Base-by-base conservation (phyloP, 306 rosid genomes). In the Quercus engelmannii region DNA sequence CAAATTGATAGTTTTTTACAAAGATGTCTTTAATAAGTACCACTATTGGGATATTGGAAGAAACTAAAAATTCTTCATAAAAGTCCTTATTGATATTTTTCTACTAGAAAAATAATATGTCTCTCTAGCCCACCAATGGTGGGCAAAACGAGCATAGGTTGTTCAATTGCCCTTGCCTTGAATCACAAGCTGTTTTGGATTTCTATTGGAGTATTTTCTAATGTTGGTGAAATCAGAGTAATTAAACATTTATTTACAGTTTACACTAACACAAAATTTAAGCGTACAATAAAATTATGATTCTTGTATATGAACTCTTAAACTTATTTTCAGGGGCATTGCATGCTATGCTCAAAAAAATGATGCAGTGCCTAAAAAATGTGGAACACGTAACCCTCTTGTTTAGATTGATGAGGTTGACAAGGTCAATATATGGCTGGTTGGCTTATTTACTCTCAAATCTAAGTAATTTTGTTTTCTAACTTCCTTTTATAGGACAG, bases 181-280 rank as follows among this genome's bases (percentile, higher is more conserved):
- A 90, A 96, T 80, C 97, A 98, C 59, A 89, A 96, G 76, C 91
- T 93, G 85, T 96, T 84, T 79, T 86, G 97, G 30, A 91, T 96
- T 82, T 96, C 97, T 49, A 96, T 96, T 28, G 98, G 98, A 86
- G 99, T 98, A 76, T 90, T 96, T 79, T 86, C 93, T 73, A 97
- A 93, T 86, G 99, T 96, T 18, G 99, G 96, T 81, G 99, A 96
- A 88, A 96, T 96, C 73, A 93, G 91, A 97, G 99, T 95, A 88
- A 71, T 58, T 79, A 35, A 23, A 19, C 72, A 33, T 31, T 25
- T 25, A 25, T 25, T 33, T 33, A 25, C 26, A 25, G 26, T 25
- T 25, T 25, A 33, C 38, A 33, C 1, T 5, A 33, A 33, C 38
- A 33, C 38, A 33, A 33, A 33, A 33, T 5, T 33, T 5, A 31